Conservation (phyloP, 2,329 filamentous ascomycete species). For the Xylaria sp. region DNA sequence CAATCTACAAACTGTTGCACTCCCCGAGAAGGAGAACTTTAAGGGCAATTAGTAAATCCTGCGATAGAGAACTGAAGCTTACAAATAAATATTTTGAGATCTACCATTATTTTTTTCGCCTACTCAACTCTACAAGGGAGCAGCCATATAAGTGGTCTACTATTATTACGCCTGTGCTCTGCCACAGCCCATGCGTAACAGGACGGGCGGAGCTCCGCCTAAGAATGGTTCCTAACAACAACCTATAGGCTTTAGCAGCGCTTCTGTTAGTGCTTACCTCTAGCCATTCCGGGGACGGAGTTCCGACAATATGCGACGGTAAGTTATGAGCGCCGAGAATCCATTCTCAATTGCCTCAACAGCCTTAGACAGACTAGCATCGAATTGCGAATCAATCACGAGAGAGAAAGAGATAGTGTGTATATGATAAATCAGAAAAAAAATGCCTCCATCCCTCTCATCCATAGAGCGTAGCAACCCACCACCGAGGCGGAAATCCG, state of each 20-base stretch:
- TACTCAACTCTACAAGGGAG: too few species aligned
- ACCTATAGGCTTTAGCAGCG: not conserved
- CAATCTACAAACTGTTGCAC: too few species aligned
- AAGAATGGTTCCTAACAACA: slow-evolving; percentile 18
- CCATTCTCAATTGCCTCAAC: not conserved
- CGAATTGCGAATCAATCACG: not conserved
- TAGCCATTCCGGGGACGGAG: slow-evolving; percentile 1
- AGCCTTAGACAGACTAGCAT: not conserved
- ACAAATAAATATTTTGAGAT: not conserved
- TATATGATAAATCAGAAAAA: not conserved
- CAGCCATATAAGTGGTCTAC: not conserved
- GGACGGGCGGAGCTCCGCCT: slow-evolving; percentile 33
- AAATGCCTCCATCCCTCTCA: slow-evolving; percentile 35
- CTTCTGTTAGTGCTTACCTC: slow-evolving; percentile 14
- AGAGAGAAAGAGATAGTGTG: not conserved
- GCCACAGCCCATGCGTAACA: too few species aligned
- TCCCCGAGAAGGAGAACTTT: not conserved
- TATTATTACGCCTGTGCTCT: not conserved
- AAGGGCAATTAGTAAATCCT: not conserved
- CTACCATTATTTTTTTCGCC: not conserved
- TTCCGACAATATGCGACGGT: slow-evolving; percentile 10
- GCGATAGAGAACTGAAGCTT: not conserved
- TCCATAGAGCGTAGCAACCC: slow-evolving; percentile 38
- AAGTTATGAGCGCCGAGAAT: not conserved
- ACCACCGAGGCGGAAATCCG: slow-evolving; percentile 41